A percentile compares a stretch with the other conserved stretches of the same genome.
Conservation (phyloP, 371 early-diverging fungal species). For the Basidiobolus meristosporus region DNA sequence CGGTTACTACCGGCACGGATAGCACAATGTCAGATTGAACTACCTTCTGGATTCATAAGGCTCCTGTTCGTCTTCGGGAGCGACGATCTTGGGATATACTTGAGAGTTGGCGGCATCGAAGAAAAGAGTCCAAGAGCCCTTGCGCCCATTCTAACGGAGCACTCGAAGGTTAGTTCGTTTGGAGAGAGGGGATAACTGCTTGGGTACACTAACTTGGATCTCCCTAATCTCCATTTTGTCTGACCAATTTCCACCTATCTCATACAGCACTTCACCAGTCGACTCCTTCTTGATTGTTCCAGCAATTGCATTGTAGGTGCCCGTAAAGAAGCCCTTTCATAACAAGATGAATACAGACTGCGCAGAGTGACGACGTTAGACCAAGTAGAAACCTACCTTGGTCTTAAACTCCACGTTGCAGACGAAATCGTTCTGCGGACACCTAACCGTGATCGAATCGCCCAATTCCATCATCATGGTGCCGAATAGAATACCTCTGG, state of each 20-base stretch:
- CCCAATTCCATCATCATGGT: constrained; percentile 89
- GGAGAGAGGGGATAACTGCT: no score
- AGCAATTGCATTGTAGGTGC: constrained; percentile 56
- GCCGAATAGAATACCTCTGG: constrained; percentile 80
- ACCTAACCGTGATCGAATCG: constrained; percentile 51
- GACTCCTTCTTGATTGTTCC: constrained; percentile 69
- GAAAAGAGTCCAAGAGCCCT: no score
- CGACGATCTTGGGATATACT: constrained; percentile 48
- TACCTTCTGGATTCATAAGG: constrained; percentile 65
- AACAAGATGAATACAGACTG: not conserved
- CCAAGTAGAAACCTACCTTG: constrained; percentile 38
- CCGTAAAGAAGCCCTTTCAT: constrained; percentile 58
- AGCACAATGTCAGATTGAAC: not conserved
- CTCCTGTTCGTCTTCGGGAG: constrained; percentile 53
- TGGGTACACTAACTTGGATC: no score
- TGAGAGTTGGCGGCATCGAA: constrained; percentile 48
- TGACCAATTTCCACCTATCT: constrained; percentile 79
- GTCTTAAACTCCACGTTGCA: constrained; percentile 81
- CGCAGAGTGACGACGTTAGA: not conserved
- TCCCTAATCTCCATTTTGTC: constrained; percentile 36
- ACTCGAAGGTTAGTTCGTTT: no score
- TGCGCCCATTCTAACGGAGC: no score
- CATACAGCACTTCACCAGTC: constrained; percentile 55
- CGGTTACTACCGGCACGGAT: constrained; percentile 2
- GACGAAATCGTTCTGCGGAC: constrained; percentile 47